Conservation (phyloP, 192 early-diverging fungal genomes). For the Dissophora ornata region DNA sequence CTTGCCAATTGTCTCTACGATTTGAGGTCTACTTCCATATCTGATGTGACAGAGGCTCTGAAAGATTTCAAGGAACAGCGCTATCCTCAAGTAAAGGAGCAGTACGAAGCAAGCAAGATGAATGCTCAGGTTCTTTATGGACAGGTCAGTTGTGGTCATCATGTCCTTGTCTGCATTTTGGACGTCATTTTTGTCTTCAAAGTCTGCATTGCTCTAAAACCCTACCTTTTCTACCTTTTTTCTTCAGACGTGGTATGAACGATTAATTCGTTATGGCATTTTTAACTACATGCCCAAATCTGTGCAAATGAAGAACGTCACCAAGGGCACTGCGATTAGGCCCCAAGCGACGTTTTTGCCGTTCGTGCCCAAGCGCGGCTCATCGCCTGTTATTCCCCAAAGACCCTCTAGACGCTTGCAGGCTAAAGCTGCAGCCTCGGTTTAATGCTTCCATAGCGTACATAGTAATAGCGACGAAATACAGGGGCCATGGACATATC, state of each 20-base stretch:
- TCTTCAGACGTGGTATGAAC: background rate
- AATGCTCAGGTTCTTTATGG: conserved; percentile 1
- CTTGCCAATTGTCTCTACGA: conserved; percentile 10
- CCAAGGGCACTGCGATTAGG: background rate
- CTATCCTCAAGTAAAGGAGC: background rate
- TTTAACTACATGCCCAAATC: conserved; percentile 13
- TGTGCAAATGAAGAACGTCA: background rate
- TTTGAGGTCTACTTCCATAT: background rate
- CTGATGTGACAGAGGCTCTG: background rate
- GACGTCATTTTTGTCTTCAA: no score
- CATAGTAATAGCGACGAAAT: no score
- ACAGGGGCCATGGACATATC: no score
- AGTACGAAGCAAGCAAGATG: background rate
- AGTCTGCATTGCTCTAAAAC: no score
- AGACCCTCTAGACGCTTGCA: no score
- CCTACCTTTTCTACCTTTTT: no score
- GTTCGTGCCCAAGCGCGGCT: no score
- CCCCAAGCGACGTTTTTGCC: background rate
- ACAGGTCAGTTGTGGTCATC: background rate
- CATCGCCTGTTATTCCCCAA: no score
- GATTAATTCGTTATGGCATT: background rate
- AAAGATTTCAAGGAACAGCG: conserved; percentile 2
- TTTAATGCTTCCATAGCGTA: no score
- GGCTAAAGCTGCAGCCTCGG: no score
- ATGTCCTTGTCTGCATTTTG: no score